Conservation (phyloP, 768 basidiomycete genomes). For the Panellus pusillus region DNA sequence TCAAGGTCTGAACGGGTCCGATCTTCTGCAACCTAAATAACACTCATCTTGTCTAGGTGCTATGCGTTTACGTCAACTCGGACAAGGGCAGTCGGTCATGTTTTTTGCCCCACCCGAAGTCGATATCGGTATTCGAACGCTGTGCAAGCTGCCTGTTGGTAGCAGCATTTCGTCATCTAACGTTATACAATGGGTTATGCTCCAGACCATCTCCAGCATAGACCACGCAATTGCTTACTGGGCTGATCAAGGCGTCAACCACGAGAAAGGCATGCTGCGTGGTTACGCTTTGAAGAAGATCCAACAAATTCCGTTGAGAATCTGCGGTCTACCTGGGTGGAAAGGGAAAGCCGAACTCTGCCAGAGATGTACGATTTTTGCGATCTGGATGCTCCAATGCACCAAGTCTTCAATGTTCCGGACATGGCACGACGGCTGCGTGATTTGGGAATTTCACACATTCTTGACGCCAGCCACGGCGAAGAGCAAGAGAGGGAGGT, state of each 20-base stretch:
- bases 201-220: constrained; percentile 44
- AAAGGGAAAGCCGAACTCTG: constrained; percentile 38
- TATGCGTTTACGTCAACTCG: constrained; percentile 53
- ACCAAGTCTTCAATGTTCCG: constrained; percentile 15
- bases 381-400: neutral
- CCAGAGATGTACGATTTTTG: constrained; percentile 32
- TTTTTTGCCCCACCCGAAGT: constrained; percentile 48
- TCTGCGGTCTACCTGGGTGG: constrained; percentile 34
- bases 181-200: constrained; percentile 45
- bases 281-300: neutral
- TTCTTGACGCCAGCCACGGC: constrained; percentile 30
- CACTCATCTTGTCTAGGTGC: constrained; percentile 34
- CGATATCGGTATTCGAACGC: constrained; percentile 30
- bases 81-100: constrained; percentile 45
- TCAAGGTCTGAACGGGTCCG: constrained; percentile 38
- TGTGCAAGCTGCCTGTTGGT: constrained; percentile 8
- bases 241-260: constrained; percentile 40
- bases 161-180: constrained; percentile 25
- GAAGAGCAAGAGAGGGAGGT: constrained; percentile 58
- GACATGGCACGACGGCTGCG: constrained; percentile 26
- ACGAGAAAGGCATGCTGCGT: constrained; percentile 27
- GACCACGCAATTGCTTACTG: constrained; percentile 40
- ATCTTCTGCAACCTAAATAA: neutral
- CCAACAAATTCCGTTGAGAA: neutral
- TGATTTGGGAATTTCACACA: constrained; percentile 25